Evolutionary conservation across 1,284 basidiomycete genomes (phyloP).

Genomic region (Entoloma clypeatum): DNA sequence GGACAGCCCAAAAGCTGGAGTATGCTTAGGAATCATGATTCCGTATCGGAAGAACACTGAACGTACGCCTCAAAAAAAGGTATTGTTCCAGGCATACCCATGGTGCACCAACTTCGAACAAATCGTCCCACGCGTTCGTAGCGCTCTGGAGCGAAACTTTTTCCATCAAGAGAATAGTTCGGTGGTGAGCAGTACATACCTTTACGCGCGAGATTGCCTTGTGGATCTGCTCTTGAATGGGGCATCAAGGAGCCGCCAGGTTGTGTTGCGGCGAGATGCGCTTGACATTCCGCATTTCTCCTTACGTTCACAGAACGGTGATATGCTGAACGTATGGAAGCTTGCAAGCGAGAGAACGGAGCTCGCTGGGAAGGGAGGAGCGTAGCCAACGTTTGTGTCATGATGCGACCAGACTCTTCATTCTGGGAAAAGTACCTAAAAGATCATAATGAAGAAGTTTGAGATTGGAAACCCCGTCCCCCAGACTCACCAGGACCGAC

Average conservation of each 20-base stretch:
- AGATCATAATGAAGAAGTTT: neutral
- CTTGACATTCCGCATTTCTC: constrained; percentile 70
- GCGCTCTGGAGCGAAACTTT: constrained; percentile 42
- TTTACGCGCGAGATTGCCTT: constrained; percentile 58
- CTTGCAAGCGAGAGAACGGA: constrained; percentile 71
- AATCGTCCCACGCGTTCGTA: constrained; percentile 68
- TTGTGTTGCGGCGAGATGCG: constrained; percentile 66
- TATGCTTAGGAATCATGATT: constrained; percentile 1
- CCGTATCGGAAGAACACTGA: constrained; percentile 6
- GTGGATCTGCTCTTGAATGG: constrained; percentile 60
- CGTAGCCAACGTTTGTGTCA: constrained; percentile 73
- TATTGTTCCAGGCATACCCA: constrained; percentile 76
- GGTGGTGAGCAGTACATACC: constrained; percentile 26
- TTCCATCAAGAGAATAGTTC: constrained; percentile 6
- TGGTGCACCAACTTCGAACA: constrained; percentile 70
- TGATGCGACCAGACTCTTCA: constrained; percentile 63
- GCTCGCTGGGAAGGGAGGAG: constrained; percentile 76
- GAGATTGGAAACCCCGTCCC: neutral
- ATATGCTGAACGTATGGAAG: constrained; percentile 71
- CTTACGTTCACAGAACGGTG: constrained; percentile 68
- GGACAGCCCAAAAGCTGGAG: constrained; percentile 59
- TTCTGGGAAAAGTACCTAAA: constrained; percentile 76
- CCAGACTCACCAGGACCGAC: constrained; percentile 61
- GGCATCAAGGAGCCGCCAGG: constrained; percentile 71
- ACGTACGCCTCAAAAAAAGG: constrained; percentile 70